A percentile compares a stretch with the other conserved stretches of the same genome.
Conservation (phyloP, 306 rosid genomes). For the Gastrolobium bilobum region DNA sequence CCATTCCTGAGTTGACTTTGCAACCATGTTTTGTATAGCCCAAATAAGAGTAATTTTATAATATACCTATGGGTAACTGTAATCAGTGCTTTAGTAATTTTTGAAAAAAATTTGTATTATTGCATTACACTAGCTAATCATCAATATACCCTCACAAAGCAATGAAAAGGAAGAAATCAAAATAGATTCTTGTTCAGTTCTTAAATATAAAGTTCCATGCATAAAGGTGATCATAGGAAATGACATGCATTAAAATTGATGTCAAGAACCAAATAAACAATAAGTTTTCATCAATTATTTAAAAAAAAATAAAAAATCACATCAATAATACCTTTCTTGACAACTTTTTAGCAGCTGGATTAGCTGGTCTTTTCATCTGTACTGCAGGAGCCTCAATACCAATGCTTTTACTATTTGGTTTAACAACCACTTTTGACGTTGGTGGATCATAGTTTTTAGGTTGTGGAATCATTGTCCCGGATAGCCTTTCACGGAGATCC, state of each 20-base stretch:
- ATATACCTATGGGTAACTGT: too few species aligned
- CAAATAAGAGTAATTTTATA: too few species aligned
- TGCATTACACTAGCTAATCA: slow-evolving; percentile 28
- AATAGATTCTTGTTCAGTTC: slow-evolving; percentile 9
- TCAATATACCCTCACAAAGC: slow-evolving; percentile 18
- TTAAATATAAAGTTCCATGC: slow-evolving; percentile 10
- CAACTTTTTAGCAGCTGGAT: slow-evolving; percentile 66
- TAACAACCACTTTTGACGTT: slow-evolving; percentile 63
- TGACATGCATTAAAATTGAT: slow-evolving; percentile 26
- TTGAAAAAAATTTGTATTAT: neutral
- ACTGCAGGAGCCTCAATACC: slow-evolving; percentile 59
- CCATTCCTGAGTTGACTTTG: too few species aligned
- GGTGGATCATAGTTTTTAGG: slow-evolving; percentile 74
- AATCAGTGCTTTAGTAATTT: neutral
- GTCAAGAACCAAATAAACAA: slow-evolving; percentile 26
- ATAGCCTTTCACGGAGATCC: slow-evolving; percentile 91
- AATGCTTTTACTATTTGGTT: slow-evolving; percentile 63
- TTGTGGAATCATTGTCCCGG: slow-evolving; percentile 78
- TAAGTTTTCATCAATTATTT: neutral
- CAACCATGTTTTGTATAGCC: too few species aligned
- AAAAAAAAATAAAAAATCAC: neutral
- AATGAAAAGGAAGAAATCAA: slow-evolving; percentile 15
- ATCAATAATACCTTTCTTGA: slow-evolving; percentile 69
- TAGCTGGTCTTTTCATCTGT: slow-evolving; percentile 60
- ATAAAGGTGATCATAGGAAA: slow-evolving; percentile 15